Evolutionary conservation across 257 asterid genomes (phyloP), one percentile per base, ranked within the genome.

Genomic region (Solanum acaule): DNA sequence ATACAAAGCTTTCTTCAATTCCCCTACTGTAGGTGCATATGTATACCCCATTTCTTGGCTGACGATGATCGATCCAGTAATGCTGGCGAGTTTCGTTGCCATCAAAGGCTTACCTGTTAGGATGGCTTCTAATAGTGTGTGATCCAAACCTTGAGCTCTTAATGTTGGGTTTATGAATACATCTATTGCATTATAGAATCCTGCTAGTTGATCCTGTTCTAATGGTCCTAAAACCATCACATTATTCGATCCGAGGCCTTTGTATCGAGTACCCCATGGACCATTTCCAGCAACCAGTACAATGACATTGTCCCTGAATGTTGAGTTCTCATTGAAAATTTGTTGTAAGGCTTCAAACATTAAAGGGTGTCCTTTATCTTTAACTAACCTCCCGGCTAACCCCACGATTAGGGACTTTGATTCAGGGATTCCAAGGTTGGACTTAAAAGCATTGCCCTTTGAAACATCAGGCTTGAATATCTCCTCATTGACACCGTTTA

Each of bases 241-340:
- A 85, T 92, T 79, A 16, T 90, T 93, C 0, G 91, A 56, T 42
- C 98, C 96, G 0, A 95, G 93, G 8, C 90, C 93, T 88, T 88
- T 93, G 92, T 94, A 95, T 89, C 96, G 88, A 9, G 79, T 86
- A 31, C 93, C 93, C 98, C 98, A 94, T 0, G 98, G 98, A 68
- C 98, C 98, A 87, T 93, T 95, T 87, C 98, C 98, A 3, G 96
- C 98, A 75, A 94, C 98, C 15, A 95, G 87, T 68, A 95, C 91
- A 56, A 86, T 61, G 14, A 95, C 94, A 65, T 86, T 87, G 2
- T 92, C 92, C 86, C 78, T 76, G 42, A 95, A 91, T 20, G 88
- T 88, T 27, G 91, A 88, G 77, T 92, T 92, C 49, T 93, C 97
- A 1, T 16, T 84, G 86, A 94, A 93, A 49, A 95, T 90, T 86